These are phyloP conservation scores for Thelephora ganbajun DNA, from an alignment of 768 basidiomycete genomes.

Conservation along the genomic window DNA sequence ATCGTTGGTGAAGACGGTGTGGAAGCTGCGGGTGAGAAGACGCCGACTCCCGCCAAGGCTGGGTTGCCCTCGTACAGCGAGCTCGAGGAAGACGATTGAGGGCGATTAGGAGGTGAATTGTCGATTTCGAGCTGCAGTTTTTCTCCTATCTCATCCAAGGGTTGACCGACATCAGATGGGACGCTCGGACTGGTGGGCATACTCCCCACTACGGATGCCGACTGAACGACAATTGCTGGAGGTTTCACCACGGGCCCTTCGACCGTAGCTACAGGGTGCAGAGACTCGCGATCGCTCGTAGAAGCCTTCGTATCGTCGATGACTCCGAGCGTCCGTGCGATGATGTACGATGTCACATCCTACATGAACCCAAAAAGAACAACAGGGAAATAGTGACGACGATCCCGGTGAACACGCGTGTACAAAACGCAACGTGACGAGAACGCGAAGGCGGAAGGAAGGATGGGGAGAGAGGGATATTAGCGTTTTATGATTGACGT, in stretches of 20 bases:
- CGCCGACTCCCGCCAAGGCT: conserved; percentile 54
- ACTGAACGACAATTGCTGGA: conserved; percentile 6
- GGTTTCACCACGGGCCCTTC: not conserved
- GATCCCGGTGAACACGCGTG: not conserved
- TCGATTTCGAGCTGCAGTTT: not conserved
- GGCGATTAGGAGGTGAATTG: not conserved
- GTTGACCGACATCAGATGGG: not conserved
- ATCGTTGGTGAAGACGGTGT: conserved; percentile 14
- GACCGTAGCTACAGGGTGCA: not conserved
- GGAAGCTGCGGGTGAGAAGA: conserved; percentile 58
- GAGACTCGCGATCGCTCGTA: conserved; percentile 37
- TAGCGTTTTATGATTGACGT: conserved; percentile 1
- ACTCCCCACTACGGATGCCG: not conserved
- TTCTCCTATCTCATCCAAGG: conserved; percentile 2
- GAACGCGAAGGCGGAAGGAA: conserved; percentile 1
- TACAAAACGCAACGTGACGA: not conserved
- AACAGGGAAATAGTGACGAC: conserved; percentile 1
- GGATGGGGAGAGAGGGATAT: not conserved
- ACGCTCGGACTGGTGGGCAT: not conserved
- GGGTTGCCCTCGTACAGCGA: conserved; percentile 20
- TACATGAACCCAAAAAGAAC: conserved; percentile 15
- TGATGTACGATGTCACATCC: conserved; percentile 73
- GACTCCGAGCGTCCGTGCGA: conserved; percentile 70
- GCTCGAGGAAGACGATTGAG: conserved; percentile 36
- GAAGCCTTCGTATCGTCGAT: conserved; percentile 65